phyloP scores from a whole-genome alignment of 1,284 basidiomycete species.

The Naganishia albida region DNA sequence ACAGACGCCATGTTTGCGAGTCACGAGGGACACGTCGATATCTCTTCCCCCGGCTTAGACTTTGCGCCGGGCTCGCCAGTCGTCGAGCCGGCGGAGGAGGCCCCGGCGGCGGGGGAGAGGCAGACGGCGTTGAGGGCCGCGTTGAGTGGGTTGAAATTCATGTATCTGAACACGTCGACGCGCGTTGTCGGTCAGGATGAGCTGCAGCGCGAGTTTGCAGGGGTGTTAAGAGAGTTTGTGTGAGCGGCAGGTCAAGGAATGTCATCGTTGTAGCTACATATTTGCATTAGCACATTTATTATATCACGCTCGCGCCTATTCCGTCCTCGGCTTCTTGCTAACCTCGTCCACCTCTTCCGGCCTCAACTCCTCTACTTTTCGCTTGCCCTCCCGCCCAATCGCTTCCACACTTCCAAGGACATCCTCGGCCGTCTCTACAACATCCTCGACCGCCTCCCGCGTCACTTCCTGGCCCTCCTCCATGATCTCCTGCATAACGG shows the following conservation, averaged over 20 bases:
- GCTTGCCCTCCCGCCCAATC: constrained; percentile 31
- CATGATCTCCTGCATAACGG: constrained; percentile 27
- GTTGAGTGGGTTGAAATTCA: constrained; percentile 9
- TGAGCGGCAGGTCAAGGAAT: neutral
- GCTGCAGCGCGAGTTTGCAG: constrained; percentile 13
- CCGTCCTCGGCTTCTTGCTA: constrained; percentile 29
- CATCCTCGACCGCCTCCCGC: constrained; percentile 27
- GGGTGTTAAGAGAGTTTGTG: constrained; percentile 10
- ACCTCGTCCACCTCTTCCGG: constrained; percentile 23
- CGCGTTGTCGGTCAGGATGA: neutral
- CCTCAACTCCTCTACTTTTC: constrained; percentile 32
- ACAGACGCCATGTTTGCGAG: constrained; percentile 17
- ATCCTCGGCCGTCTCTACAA: constrained; percentile 30
- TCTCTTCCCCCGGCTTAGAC: constrained; percentile 19
- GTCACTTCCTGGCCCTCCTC: constrained; percentile 34
- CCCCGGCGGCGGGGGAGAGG: neutral
- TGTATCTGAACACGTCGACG: constrained; percentile 13
- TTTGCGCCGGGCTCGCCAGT: constrained; percentile 17
- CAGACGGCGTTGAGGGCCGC: constrained; percentile 14
- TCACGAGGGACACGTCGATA: constrained; percentile 23
- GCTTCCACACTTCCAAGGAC: constrained; percentile 30
- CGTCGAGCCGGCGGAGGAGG: neutral
- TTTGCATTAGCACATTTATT: neutral
- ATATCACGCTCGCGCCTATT: constrained; percentile 3
- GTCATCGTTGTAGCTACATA: constrained; percentile 8